Percentiles rank a stretch among this genome's conserved stretches.
These are phyloP conservation scores for Curvularia spicifera DNA, from an alignment of 2,329 filamentous ascomycete species.

Conservation along the genomic window DNA sequence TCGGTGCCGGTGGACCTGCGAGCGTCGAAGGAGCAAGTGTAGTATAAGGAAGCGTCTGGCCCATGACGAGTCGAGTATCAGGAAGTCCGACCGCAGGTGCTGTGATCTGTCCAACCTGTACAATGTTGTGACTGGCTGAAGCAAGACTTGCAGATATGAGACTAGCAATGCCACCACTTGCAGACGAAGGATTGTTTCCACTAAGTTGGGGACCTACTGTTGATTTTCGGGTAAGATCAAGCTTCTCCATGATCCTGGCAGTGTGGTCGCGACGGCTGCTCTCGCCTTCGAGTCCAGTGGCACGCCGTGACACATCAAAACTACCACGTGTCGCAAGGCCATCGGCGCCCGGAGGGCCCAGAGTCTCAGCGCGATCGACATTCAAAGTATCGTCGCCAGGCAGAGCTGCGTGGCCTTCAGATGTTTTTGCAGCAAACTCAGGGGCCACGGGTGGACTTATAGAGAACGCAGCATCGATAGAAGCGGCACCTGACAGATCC, in stretches of 20 bases:
- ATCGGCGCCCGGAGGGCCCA: conserved; percentile 68
- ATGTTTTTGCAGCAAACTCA: conserved; percentile 83
- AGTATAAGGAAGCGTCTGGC: conserved; percentile 60
- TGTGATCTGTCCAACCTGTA: conserved; percentile 67
- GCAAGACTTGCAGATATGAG: conserved; percentile 79
- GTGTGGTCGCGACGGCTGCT: conserved; percentile 79
- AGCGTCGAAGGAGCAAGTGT: conserved; percentile 82
- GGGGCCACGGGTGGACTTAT: conserved; percentile 87
- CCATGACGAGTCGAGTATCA: conserved; percentile 46
- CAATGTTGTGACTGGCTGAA: conserved; percentile 76
- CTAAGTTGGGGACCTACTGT: conserved; percentile 61
- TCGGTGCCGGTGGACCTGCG: conserved; percentile 81
- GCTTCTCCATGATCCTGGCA: conserved; percentile 87
- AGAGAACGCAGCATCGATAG: conserved; percentile 79
- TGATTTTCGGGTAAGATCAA: conserved; percentile 85
- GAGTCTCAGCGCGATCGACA: conserved; percentile 67
- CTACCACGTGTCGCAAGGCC: conserved; percentile 67
- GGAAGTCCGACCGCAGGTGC: conserved; percentile 46
- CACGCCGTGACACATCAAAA: conserved; percentile 68
- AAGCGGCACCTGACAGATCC: conserved; percentile 55
- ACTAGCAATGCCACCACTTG: conserved; percentile 76
- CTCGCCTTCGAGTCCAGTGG: conserved; percentile 69
- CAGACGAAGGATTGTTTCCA: conserved; percentile 50
- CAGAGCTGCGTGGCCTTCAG: conserved; percentile 68
- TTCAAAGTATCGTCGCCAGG: conserved; percentile 60